Conservation (phyloP, 805 yeast genomes). For the Kodamaea nitidulidarum region DNA sequence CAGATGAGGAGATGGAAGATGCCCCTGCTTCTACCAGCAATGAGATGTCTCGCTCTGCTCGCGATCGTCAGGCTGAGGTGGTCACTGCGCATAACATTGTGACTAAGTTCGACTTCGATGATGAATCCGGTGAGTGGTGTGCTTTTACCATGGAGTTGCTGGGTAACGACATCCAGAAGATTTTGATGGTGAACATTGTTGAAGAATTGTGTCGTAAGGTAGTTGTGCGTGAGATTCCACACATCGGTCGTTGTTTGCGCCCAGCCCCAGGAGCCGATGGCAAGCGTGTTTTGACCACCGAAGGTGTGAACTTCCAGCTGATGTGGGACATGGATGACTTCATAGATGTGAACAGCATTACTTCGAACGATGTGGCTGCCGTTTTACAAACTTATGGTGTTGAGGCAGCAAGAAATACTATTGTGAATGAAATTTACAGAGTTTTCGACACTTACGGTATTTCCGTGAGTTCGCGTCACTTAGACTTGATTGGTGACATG, state of each 20-base stretch:
- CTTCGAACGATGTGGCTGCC: slow-evolving; percentile 89
- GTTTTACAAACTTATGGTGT: slow-evolving; percentile 93
- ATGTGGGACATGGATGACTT: slow-evolving; percentile 98
- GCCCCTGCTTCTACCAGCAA: slow-evolving; percentile 16
- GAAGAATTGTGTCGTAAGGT: slow-evolving; percentile 87
- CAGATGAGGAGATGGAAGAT: slow-evolving; percentile 36
- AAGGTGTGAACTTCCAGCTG: slow-evolving; percentile 95
- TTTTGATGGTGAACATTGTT: slow-evolving; percentile 94
- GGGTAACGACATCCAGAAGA: slow-evolving; percentile 75
- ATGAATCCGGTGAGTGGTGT: slow-evolving; percentile 86
- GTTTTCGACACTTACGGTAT: slow-evolving; percentile 97
- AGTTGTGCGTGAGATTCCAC: slow-evolving; percentile 88
- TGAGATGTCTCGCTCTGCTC: slow-evolving; percentile 54
- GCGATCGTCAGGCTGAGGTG: slow-evolving; percentile 82
- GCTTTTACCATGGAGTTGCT: slow-evolving; percentile 79
- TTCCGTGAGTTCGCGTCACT: slow-evolving; percentile 85
- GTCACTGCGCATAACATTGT: slow-evolving; percentile 69
- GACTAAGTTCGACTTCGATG: slow-evolving; percentile 85
- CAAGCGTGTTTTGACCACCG: slow-evolving; percentile 80
- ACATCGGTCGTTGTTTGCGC: slow-evolving; percentile 88
- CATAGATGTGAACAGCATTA: slow-evolving; percentile 81
- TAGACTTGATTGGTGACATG: slow-evolving; percentile 96
- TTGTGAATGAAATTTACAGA: slow-evolving; percentile 90
- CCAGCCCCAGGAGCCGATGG: slow-evolving; percentile 62
- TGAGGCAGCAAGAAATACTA: slow-evolving; percentile 97